Base-by-base conservation (phyloP, 176 grass and related monocot species). In the Carex kokanica region DNA sequence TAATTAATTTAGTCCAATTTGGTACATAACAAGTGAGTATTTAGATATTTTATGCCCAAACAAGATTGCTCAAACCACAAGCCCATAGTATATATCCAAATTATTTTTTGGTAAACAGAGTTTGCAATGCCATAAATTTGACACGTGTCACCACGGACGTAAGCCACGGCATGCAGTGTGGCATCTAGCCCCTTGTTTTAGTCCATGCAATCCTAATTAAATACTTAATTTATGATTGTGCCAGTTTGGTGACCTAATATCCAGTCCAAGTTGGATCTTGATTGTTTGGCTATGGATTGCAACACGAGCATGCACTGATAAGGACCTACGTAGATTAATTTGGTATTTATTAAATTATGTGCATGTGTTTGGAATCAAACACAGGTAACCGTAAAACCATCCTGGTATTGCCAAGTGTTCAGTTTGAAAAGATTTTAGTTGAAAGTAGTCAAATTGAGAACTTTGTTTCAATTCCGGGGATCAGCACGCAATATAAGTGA, bases 161-260 rank as follows among this genome's bases (percentile, higher is more conserved):
- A 82, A 67, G 79, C 60, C 79, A 81, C 34, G 57, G 24, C 24
- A 25, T 25, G n/a, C 2, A 25, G 72, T 55, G 32, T 71, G 40
- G 8, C 40, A 47, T 5, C 8, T n/a, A 45, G 40, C 10, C 69
- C 73, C 73, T 17, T 32, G 73, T 78, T 25, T 73, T 21, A 49
- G 21, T 78, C 7, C 45, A 53, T 8, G 16, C 38, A 73, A 74
- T 32, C 27, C 63, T 6, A 74, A n/a, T 74, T 51, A 23, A 74
- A 74, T 6, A 74, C n/a, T 74, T 51, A 23, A 74, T 51, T 6
- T 74, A 51, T 51, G 9, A 45, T 82, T 60, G 59, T 4, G 2
- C 60, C n/a, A 47, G 43, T 82, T 82, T 82, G 79, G 79, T 82
- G 79, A 82, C 83, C 49, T 56, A 70, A 70, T 70, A 29, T 12